Percentiles rank a stretch among this genome's conserved stretches.
Conservation (phyloP, 805 yeast species). For the Metschnikowia koreensis region DNA sequence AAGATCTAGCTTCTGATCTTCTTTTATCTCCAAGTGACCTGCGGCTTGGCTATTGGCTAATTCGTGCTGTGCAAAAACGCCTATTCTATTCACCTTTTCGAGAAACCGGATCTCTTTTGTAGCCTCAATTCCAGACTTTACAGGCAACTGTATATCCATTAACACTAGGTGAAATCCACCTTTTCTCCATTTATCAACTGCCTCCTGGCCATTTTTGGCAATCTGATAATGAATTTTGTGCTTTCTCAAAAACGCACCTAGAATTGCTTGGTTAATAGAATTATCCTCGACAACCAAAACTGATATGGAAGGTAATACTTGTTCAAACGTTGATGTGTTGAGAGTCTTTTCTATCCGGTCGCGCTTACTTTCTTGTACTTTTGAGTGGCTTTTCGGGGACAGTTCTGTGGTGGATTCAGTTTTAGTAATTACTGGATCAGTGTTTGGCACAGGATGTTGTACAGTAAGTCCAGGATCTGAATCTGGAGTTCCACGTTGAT, state of each 20-base stretch:
- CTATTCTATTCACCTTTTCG: slow-evolving; percentile 78
- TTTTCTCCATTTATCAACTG: slow-evolving; percentile 87
- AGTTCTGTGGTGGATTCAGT: not conserved
- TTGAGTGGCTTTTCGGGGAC: not conserved
- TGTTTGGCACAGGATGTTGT: not conserved
- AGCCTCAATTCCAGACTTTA: slow-evolving; percentile 93
- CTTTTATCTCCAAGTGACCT: slow-evolving; percentile 26
- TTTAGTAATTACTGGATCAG: not conserved
- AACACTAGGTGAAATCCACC: slow-evolving; percentile 94
- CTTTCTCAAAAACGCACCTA: slow-evolving; percentile 82
- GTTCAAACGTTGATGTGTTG: slow-evolving; percentile 43
- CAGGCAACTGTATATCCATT: slow-evolving; percentile 97
- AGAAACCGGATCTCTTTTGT: slow-evolving; percentile 85
- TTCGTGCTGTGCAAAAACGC: slow-evolving; percentile 52
- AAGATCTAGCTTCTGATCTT: slow-evolving; percentile 57
- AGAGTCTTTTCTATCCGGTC: slow-evolving; percentile 9
- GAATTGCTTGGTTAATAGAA: slow-evolving; percentile 86
- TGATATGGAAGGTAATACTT: slow-evolving; percentile 83
- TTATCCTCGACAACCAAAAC: slow-evolving; percentile 96
- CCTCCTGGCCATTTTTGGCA: slow-evolving; percentile 93
- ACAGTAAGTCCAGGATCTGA: not conserved
- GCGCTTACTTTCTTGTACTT: not conserved
- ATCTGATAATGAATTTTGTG: slow-evolving; percentile 81
- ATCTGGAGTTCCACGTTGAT: not conserved
- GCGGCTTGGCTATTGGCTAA: slow-evolving; percentile 21